These are phyloP conservation scores for Abelmoschus esculentus DNA, from an alignment of 345 rosid species.

Conservation along the genomic window DNA sequence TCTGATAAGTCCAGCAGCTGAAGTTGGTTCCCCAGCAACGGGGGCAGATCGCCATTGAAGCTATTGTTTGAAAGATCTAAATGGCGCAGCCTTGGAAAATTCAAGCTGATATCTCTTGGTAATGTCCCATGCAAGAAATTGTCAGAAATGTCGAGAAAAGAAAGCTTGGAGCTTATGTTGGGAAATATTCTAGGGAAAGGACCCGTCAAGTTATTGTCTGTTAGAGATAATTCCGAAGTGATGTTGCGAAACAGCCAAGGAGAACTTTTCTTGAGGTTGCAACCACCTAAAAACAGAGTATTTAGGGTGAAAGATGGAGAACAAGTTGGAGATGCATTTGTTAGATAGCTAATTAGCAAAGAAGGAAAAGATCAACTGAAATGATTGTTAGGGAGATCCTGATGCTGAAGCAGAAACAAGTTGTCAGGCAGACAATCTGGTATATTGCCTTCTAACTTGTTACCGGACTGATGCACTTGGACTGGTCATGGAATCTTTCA, in stretches of 20 bases:
- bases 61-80: not conserved
- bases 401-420: not conserved
- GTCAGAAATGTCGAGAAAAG: not conserved
- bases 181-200: not conserved
- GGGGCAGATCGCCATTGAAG: not conserved
- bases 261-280: slow-evolving; percentile 11
- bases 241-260: slow-evolving; percentile 8
- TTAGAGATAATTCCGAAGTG: not conserved
- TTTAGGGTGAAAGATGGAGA: slow-evolving; percentile 8
- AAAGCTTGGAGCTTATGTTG: slow-evolving; percentile 9
- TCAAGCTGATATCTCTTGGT: slow-evolving; percentile 6
- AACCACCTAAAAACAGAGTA: slow-evolving; percentile 3
- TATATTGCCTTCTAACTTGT: not conserved
- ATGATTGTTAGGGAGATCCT: not conserved
- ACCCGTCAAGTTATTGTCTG: slow-evolving; percentile 9
- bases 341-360: slow-evolving; percentile 4
- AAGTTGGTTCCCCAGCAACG: slow-evolving; percentile 1
- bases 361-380: slow-evolving; percentile 9
- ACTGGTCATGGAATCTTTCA: not conserved
- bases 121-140: slow-evolving; percentile 1
- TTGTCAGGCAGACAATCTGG: not conserved
- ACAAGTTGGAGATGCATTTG: slow-evolving; percentile 3
- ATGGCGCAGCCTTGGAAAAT: not conserved
- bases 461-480: not conserved
- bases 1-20: not conserved